phyloP scores from a whole-genome alignment of 106 monocot species.

The Dactylorhiza incarnata region DNA sequence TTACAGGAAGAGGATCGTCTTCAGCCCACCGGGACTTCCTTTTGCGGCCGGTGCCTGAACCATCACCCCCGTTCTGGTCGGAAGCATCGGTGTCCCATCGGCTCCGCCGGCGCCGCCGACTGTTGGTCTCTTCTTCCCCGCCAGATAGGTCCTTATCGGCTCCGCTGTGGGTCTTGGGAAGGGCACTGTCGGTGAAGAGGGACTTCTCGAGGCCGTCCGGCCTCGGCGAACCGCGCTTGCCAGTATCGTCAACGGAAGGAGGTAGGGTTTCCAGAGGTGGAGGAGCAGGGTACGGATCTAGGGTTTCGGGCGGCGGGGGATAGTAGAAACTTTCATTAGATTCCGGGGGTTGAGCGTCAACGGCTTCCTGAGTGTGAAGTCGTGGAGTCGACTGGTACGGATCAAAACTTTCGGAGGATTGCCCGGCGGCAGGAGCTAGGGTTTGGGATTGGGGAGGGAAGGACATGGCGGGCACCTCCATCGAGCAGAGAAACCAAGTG shows the following conservation, averaged over 20 bases:
- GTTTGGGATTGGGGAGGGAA: slow-evolving; percentile 5
- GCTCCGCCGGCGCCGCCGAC: slow-evolving; percentile 73
- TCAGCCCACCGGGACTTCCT: slow-evolving; percentile 95
- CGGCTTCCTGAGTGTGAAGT: slow-evolving; percentile 7
- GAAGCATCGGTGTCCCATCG: slow-evolving; percentile 61
- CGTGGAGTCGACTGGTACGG: neutral
- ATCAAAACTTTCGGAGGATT: slow-evolving; percentile 14
- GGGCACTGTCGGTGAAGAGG: slow-evolving; percentile 17
- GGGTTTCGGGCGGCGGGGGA: slow-evolving; percentile 18
- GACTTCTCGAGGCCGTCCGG: slow-evolving; percentile 14
- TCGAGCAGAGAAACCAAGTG: neutral
- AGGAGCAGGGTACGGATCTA: slow-evolving; percentile 4
- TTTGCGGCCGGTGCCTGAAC: slow-evolving; percentile 35
- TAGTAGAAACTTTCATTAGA: neutral
- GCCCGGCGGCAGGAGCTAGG: slow-evolving; percentile 7
- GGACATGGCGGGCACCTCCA: slow-evolving; percentile 5
- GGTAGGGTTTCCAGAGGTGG: slow-evolving; percentile 23
- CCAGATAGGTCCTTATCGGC: slow-evolving; percentile 50
- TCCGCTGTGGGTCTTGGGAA: slow-evolving; percentile 33
- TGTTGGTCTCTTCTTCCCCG: slow-evolving; percentile 69
- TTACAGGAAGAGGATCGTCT: slow-evolving; percentile 52
- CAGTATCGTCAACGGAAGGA: neutral
- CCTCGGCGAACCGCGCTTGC: neutral
- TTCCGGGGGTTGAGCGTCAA: neutral
- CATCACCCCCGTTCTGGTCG: slow-evolving; percentile 17